phyloP scores from a whole-genome alignment of 805 yeast species.

The Nakazawaea anatomiae region DNA sequence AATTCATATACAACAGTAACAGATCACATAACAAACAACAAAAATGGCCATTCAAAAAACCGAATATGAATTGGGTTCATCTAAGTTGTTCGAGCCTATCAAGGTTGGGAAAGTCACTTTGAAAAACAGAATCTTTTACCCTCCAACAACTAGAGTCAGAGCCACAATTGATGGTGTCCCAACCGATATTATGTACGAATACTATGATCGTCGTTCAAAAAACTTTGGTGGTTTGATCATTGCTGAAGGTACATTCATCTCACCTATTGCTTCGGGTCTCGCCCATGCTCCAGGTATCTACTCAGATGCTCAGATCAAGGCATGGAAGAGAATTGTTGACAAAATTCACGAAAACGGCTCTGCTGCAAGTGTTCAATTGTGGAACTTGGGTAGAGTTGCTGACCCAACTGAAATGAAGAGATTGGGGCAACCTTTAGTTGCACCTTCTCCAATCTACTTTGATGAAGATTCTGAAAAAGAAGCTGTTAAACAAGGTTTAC shows the following conservation, averaged over 20 bases:
- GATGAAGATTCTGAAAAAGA: slow-evolving; percentile 12
- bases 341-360: slow-evolving; percentile 40
- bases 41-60: background rate
- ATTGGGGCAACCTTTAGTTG: slow-evolving; percentile 34
- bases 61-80: slow-evolving; percentile 1
- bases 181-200: slow-evolving; percentile 33
- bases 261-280: slow-evolving; percentile 14
- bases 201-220: slow-evolving; percentile 45
- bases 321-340: slow-evolving; percentile 31
- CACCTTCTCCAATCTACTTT: slow-evolving; percentile 34
- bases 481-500: slow-evolving; percentile 2
- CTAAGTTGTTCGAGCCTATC: slow-evolving; percentile 34
- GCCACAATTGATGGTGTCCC: slow-evolving; percentile 30
- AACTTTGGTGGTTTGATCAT: slow-evolving; percentile 44
- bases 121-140: slow-evolving; percentile 28
- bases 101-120: slow-evolving; percentile 33
- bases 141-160: slow-evolving; percentile 13
- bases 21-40: too few relatives aligned
- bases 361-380: slow-evolving; percentile 36
- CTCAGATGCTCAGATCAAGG: slow-evolving; percentile 38
- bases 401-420: slow-evolving; percentile 25
- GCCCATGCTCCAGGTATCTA: slow-evolving; percentile 38
- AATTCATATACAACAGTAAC: too few relatives aligned
- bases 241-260: slow-evolving; percentile 13
- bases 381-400: slow-evolving; percentile 32